These are phyloP conservation scores for Sclerotiophoma versabilis DNA, from an alignment of 2,329 filamentous ascomycete species.

Conservation along the genomic window DNA sequence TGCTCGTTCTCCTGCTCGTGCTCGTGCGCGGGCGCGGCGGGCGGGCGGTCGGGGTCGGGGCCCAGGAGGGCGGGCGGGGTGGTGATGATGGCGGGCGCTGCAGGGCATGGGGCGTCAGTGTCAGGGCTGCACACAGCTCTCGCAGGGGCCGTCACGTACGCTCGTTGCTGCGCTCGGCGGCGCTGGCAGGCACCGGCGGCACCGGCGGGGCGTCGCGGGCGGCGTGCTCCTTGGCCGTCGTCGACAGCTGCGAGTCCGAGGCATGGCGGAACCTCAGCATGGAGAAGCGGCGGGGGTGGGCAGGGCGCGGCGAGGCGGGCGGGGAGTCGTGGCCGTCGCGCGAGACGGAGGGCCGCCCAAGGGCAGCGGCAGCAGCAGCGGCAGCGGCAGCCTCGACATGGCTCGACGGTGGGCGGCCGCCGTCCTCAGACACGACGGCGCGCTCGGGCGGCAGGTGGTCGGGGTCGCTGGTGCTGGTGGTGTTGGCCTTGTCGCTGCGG, in stretches of 20 bases:
- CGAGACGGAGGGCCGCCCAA: conserved; percentile 27
- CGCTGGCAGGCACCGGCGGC: conserved; percentile 44
- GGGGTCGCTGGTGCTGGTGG: conserved; percentile 34
- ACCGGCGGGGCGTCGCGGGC: conserved; percentile 54
- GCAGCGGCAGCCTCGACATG: too few species aligned
- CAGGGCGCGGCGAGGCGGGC: conserved; percentile 43
- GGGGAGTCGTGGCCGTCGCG: conserved; percentile 29
- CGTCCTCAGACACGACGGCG: conserved; percentile 45
- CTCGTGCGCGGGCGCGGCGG: conserved; percentile 68
- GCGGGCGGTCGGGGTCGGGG: conserved; percentile 8
- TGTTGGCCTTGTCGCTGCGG: conserved; percentile 39
- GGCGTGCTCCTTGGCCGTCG: conserved; percentile 74
- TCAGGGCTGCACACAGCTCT: conserved; percentile 7
- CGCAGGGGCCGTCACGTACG: background rate
- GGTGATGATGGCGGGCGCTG: conserved; percentile 78
- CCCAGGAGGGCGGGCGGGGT: conserved; percentile 78
- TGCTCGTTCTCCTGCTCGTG: conserved; percentile 71
- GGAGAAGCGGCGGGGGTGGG: conserved; percentile 62
- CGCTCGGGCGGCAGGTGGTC: conserved; percentile 25
- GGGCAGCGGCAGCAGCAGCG: too few species aligned
- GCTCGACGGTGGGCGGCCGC: conserved; percentile 37
- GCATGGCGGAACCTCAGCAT: conserved; percentile 88
- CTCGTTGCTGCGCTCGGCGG: conserved; percentile 8
- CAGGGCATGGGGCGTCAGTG: conserved; percentile 33
- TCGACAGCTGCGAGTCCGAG: conserved; percentile 87